These are phyloP conservation scores for Globisporangium spinosum DNA, from an alignment of 352 stramenopile species.

Conservation along the genomic window DNA sequence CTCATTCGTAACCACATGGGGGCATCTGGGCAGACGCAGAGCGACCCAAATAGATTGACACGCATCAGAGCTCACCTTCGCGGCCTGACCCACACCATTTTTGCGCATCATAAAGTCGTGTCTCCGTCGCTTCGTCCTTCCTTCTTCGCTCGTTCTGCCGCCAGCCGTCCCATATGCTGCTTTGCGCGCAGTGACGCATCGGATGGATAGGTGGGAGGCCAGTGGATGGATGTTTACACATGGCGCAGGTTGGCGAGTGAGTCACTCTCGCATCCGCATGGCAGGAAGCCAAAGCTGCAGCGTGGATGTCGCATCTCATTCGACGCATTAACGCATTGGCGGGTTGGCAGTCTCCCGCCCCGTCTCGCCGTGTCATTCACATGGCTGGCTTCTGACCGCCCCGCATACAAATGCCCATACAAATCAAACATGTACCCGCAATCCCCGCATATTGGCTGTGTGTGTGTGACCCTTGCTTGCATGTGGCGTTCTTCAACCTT, in stretches of 20 bases:
- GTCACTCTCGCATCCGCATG: background rate
- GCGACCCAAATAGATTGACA: background rate
- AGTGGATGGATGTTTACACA: background rate
- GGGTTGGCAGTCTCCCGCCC: background rate
- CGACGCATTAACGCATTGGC: background rate
- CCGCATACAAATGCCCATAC: background rate
- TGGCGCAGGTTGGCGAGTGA: background rate
- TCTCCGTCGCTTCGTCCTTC: background rate
- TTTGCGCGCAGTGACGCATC: background rate
- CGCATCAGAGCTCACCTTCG: background rate
- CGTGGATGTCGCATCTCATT: background rate
- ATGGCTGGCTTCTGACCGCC: background rate
- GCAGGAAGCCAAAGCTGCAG: background rate
- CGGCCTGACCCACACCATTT: background rate
- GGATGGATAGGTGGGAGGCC: background rate
- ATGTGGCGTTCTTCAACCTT: conserved; percentile 11
- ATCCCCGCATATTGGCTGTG: background rate
- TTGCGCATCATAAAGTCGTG: background rate
- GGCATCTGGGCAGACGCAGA: background rate
- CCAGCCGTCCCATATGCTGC: background rate
- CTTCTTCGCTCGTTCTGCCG: background rate
- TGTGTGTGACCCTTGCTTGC: background rate
- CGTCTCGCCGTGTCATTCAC: background rate
- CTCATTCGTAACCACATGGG: background rate
- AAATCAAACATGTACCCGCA: background rate